Evolutionary conservation across 2,329 filamentous ascomycete species (phyloP).

Genomic region (Paraphoma sp.): DNA sequence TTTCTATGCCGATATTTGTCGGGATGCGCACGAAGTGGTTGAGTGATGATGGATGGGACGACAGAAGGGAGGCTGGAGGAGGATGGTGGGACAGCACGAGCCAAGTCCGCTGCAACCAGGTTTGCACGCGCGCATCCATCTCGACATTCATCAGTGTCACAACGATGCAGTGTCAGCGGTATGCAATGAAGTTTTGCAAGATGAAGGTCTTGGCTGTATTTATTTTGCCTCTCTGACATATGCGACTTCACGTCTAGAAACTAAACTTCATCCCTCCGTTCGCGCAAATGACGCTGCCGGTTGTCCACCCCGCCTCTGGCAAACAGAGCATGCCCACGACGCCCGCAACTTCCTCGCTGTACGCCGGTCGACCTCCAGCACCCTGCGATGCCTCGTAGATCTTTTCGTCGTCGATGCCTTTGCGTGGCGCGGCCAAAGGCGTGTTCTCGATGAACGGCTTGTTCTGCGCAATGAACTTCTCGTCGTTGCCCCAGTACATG

Average conservation of each 20-base stretch:
- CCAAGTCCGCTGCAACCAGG: neutral
- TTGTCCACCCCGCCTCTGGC: slow-evolving; percentile 76
- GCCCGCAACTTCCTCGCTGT: slow-evolving; percentile 74
- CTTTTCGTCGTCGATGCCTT: slow-evolving; percentile 67
- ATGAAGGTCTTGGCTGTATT: neutral
- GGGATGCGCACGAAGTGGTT: neutral
- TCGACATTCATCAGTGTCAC: neutral
- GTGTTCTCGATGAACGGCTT: slow-evolving; percentile 68
- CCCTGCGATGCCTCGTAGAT: slow-evolving; percentile 52
- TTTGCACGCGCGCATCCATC: neutral
- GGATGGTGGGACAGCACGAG: slow-evolving; percentile 8
- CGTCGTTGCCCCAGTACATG: slow-evolving; percentile 66
- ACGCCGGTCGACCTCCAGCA: slow-evolving; percentile 64
- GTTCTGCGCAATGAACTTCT: slow-evolving; percentile 65
- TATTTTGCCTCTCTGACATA: too few species aligned
- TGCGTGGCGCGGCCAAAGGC: slow-evolving; percentile 68
- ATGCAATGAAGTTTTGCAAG: neutral
- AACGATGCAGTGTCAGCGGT: neutral
- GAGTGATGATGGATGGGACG: neutral
- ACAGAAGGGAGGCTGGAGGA: neutral
- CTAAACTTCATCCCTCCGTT: slow-evolving; percentile 73
- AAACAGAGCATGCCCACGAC: slow-evolving; percentile 78
- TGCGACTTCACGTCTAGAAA: slow-evolving; percentile 14
- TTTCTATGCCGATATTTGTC: neutral
- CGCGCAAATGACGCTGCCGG: slow-evolving; percentile 78